These are phyloP conservation scores for Hypoxylon sp. DNA, from an alignment of 2,329 filamentous ascomycete species.

Conservation along the genomic window DNA sequence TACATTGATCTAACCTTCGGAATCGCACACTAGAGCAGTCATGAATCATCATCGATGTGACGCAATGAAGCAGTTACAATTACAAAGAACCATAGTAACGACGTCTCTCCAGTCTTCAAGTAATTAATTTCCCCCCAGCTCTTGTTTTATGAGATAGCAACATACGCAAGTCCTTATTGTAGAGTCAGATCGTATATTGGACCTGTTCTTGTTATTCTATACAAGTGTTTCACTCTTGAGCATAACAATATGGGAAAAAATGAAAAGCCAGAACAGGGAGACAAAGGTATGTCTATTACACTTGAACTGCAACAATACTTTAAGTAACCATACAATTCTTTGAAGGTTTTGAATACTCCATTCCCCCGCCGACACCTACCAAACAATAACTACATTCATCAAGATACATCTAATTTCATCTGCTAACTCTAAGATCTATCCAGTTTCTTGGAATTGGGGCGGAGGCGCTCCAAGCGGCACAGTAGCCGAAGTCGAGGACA, in stretches of 20 bases:
- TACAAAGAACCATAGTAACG: constrained; percentile 19
- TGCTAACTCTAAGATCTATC: constrained; percentile 11
- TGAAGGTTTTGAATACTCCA: neutral
- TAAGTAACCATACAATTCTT: neutral
- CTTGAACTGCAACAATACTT: no score
- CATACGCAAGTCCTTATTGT: neutral
- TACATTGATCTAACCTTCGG: constrained; percentile 24
- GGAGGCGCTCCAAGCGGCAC: constrained; percentile 69
- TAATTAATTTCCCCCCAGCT: neutral
- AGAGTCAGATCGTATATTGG: neutral
- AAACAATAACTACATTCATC: neutral
- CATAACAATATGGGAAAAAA: constrained; percentile 30
- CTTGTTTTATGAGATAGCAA: neutral
- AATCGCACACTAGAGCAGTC: constrained; percentile 39
- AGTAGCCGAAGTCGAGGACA: constrained; percentile 72
- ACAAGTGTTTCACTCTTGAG: neutral
- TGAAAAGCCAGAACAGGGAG: constrained; percentile 46
- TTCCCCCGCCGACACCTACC: neutral
- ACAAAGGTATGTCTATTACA: constrained; percentile 46
- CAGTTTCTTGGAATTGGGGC: constrained; percentile 76
- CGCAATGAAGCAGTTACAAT: constrained; percentile 26
- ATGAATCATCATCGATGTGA: constrained; percentile 51
- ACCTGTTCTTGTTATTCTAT: neutral
- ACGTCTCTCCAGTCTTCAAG: neutral
- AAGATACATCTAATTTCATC: neutral